Conservation (phyloP, 1,139 yeast genomes). For the Protomyces macrosporus region DNA sequence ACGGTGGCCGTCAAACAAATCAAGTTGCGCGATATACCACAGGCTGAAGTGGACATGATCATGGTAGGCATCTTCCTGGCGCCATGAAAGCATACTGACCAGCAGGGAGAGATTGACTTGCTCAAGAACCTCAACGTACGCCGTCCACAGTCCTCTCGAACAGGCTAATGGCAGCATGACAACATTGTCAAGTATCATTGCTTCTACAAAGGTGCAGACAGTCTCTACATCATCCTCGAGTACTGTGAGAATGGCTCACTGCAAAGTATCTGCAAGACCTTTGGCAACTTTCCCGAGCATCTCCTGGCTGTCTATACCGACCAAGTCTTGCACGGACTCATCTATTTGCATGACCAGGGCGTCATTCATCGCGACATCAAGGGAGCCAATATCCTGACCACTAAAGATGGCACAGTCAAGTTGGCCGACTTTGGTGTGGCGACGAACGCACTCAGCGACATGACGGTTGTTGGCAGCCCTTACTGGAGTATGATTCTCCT, state of each 20-base stretch:
- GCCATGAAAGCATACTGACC: constrained; percentile 28
- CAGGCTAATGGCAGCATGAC: constrained; percentile 47
- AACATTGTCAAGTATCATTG: constrained; percentile 90
- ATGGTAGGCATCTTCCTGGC: neutral
- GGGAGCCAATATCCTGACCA: constrained; percentile 67
- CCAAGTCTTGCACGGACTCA: constrained; percentile 71
- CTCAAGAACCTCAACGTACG: constrained; percentile 70
- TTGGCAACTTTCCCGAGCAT: constrained; percentile 53
- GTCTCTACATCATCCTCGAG: constrained; percentile 69
- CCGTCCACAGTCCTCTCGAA: constrained; percentile 45
- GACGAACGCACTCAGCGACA: constrained; percentile 38
- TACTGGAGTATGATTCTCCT: constrained; percentile 51
- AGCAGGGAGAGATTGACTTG: constrained; percentile 50
- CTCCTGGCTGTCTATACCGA: constrained; percentile 56
- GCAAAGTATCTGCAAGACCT: constrained; percentile 57
- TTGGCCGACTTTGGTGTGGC: constrained; percentile 81
- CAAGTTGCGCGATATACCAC: constrained; percentile 45
- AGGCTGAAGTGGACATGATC: constrained; percentile 38
- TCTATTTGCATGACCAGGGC: constrained; percentile 62
- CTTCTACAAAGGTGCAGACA: constrained; percentile 62
- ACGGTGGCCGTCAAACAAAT: constrained; percentile 84
- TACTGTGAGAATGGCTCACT: constrained; percentile 85
- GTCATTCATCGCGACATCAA: constrained; percentile 74
- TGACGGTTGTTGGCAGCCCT: constrained; percentile 57
- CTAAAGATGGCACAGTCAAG: constrained; percentile 57